Conservation (phyloP, 1,284 basidiomycete species). For the Ustilago tritici region DNA sequence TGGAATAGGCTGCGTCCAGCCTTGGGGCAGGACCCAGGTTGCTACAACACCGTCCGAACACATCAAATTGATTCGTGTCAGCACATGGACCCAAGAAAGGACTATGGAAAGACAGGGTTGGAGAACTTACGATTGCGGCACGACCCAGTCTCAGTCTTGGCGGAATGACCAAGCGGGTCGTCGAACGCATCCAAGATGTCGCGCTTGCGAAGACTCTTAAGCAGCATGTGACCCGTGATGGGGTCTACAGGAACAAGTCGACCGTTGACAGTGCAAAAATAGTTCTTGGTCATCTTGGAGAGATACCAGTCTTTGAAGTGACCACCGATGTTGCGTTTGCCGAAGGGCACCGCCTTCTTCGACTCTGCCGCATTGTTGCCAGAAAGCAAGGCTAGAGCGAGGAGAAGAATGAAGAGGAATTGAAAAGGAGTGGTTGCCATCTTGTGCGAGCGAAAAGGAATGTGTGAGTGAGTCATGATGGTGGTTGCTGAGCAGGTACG, state of each 20-base stretch:
- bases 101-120: not conserved
- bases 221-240: slow-evolving; percentile 39
- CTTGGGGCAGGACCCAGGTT: slow-evolving; percentile 31
- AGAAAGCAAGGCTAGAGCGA: not conserved
- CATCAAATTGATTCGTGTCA: not conserved
- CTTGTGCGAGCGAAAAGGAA: not conserved
- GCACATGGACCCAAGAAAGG: not conserved
- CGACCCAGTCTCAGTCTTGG: slow-evolving; percentile 23
- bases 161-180: slow-evolving; percentile 12
- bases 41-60: slow-evolving; percentile 12
- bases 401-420: not conserved
- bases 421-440: not conserved
- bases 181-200: slow-evolving; percentile 9
- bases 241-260: slow-evolving; percentile 48
- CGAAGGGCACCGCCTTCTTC: slow-evolving; percentile 12
- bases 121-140: slow-evolving; percentile 36
- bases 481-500: not conserved
- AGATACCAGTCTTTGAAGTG: slow-evolving; percentile 43
- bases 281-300: slow-evolving; percentile 31
- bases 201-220: slow-evolving; percentile 27
- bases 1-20: slow-evolving; percentile 49
- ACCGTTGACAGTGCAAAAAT: slow-evolving; percentile 35
- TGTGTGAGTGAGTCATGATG: not conserved
- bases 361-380: not conserved
- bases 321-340: slow-evolving; percentile 40